These are phyloP conservation scores for Gleditsia sinensis DNA, from an alignment of 306 rosid species.

Conservation along the genomic window DNA sequence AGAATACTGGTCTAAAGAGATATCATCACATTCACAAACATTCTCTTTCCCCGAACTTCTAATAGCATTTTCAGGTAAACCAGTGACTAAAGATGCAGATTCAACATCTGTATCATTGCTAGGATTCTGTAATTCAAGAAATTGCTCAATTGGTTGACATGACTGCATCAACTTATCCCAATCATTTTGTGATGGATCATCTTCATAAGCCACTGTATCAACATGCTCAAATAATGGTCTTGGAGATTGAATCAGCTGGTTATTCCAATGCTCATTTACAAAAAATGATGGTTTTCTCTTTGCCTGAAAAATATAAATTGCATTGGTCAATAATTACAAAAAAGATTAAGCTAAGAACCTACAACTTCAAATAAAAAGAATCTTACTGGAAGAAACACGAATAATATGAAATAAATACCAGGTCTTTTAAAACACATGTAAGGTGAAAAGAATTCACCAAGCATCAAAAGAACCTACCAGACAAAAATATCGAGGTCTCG, in stretches of 20 bases:
- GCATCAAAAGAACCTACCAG: constrained; percentile 61
- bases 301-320: constrained; percentile 53
- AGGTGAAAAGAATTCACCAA: constrained; percentile 4
- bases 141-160: constrained; percentile 74
- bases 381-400: constrained; percentile 20
- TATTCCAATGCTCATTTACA: constrained; percentile 44
- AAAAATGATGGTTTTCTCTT: constrained; percentile 75
- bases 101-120: constrained; percentile 31
- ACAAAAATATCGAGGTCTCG: constrained; percentile 96
- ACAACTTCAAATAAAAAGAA: constrained; percentile 19
- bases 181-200: constrained; percentile 49
- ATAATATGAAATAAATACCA: constrained; percentile 15
- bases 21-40: constrained; percentile 28
- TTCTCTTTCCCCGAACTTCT: constrained; percentile 36
- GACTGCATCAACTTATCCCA: constrained; percentile 55
- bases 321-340: constrained; percentile 11
- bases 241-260: constrained; percentile 57
- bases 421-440: constrained; percentile 8
- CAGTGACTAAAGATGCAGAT: constrained; percentile 33
- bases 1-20: constrained; percentile 54
- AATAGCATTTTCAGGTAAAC: constrained; percentile 31
- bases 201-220: constrained; percentile 39
- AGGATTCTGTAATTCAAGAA: constrained; percentile 62
- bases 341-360: background rate
- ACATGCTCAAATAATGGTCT: constrained; percentile 56